Base-by-base conservation (phyloP, 106 monocot genomes). In the Acorus gramineus region DNA sequence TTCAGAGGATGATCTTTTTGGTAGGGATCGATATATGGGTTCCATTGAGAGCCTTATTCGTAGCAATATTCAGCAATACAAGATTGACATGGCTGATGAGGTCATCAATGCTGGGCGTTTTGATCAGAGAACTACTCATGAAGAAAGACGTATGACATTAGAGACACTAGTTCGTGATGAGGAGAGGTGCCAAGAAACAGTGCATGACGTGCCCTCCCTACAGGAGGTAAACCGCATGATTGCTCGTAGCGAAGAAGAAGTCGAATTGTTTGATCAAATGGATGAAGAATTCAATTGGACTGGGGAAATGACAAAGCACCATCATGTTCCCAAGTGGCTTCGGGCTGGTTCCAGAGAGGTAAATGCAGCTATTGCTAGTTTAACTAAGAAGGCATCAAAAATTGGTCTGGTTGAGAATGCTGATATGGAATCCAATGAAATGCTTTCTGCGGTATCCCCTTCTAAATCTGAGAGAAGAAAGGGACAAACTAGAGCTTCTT, bases 1-100 rank as follows among this genome's bases (percentile, higher is more conserved):
- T 68, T 76, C 75, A 11, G 91, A 96, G 50, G 96, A 85, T 74
- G 91, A 87, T 77, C 85, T 96, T 83, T 82, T 82, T 59, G 91
- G 85, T 46, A 96, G 79, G 77, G 87, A 96, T 69, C 75, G 91
- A n/a, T 96, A 96, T 63, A 79, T 91, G 65, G 96, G 87, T 8
- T 85, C 96, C 9, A 88, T 96, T 58, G 96, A 96, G 76, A 88
- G 91, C 70, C 85, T 96, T 53, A 96, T 96, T 56, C 90, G 96
- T 42, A 91, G 66, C 52, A 91, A 96, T 63, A 96, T 96, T 48
- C 96, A 96, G 52, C 96, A 96, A 59, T 96, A 85, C 61, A 96
- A 96, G 79, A 87, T 96, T 65, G 91, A 96, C 57, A 96, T 96
- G 96, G 96, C 96, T 4, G 90, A 96, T 81, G 96, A 96, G 71